A percentile compares a stretch with the other conserved stretches of the same genome.
phyloP scores from a whole-genome alignment of 2,329 filamentous ascomycete species.

The Penicillium sp. region DNA sequence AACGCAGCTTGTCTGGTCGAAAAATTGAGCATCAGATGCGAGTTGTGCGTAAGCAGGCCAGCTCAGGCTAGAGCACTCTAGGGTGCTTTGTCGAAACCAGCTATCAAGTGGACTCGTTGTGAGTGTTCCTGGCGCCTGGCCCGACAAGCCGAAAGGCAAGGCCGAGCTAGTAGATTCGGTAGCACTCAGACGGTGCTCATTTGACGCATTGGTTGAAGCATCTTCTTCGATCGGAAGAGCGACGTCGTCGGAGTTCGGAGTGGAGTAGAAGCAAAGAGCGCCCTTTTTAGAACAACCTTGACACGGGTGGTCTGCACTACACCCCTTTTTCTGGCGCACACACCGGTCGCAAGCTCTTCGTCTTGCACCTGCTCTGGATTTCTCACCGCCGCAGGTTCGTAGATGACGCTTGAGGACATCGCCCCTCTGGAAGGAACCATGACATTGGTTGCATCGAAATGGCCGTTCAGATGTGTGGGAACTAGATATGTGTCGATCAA shows the following conservation, averaged over 20 bases:
- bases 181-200: neutral
- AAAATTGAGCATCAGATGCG: slow-evolving; percentile 4
- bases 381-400: slow-evolving; percentile 35
- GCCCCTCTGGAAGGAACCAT: slow-evolving; percentile 40
- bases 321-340: slow-evolving; percentile 41
- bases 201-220: neutral
- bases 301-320: slow-evolving; percentile 37
- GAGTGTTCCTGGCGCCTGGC: neutral
- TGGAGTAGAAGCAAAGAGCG: slow-evolving; percentile 23
- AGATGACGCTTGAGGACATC: slow-evolving; percentile 45
- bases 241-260: neutral
- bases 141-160: slow-evolving; percentile 4
- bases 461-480: slow-evolving; percentile 40
- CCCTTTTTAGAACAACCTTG: slow-evolving; percentile 29
- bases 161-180: neutral
- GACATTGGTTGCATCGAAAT: slow-evolving; percentile 37
- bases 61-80: slow-evolving; percentile 5
- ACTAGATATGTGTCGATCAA: slow-evolving; percentile 37
- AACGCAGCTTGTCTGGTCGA: slow-evolving; percentile 8
- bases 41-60: slow-evolving; percentile 18
- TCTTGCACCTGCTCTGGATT: slow-evolving; percentile 20
- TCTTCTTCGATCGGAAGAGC: neutral
- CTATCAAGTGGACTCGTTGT: neutral
- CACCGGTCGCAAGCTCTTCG: slow-evolving; percentile 42
- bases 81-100: neutral